Conservation (phyloP, 2,329 filamentous ascomycete species). For the Cladobotryum protrusum region DNA sequence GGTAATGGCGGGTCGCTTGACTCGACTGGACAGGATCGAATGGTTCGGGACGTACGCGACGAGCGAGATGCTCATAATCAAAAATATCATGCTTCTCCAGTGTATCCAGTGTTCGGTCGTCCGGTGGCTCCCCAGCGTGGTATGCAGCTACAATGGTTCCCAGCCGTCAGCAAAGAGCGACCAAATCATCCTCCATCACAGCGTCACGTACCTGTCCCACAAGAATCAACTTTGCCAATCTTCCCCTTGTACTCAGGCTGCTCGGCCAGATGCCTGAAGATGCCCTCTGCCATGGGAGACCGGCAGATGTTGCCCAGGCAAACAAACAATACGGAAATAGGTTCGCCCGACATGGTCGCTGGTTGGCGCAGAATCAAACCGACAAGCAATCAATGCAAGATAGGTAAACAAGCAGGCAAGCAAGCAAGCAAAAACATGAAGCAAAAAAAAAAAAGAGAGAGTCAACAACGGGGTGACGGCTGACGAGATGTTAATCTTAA, state of each 20-base stretch:
- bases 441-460: no score
- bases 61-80: slow-evolving; percentile 69
- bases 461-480: no score
- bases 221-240: slow-evolving; percentile 72
- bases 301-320: slow-evolving; percentile 95
- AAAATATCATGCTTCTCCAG: slow-evolving; percentile 68
- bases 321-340: slow-evolving; percentile 78
- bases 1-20: neutral
- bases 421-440: no score
- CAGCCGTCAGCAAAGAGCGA: no score
- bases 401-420: no score
- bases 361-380: no score
- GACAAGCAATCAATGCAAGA: no score
- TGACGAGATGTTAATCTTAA: no score
- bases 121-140: slow-evolving; percentile 69
- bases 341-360: slow-evolving; percentile 21
- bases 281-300: slow-evolving; percentile 93
- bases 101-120: slow-evolving; percentile 77
- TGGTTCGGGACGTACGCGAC: slow-evolving; percentile 52
- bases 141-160: slow-evolving; percentile 56
- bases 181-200: neutral
- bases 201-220: slow-evolving; percentile 60
- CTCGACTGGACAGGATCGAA: neutral
- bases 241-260: slow-evolving; percentile 52
- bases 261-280: slow-evolving; percentile 68